These are phyloP conservation scores for Cladophialophora yegresii DNA, from an alignment of 2,329 filamentous ascomycete species.

Conservation along the genomic window DNA sequence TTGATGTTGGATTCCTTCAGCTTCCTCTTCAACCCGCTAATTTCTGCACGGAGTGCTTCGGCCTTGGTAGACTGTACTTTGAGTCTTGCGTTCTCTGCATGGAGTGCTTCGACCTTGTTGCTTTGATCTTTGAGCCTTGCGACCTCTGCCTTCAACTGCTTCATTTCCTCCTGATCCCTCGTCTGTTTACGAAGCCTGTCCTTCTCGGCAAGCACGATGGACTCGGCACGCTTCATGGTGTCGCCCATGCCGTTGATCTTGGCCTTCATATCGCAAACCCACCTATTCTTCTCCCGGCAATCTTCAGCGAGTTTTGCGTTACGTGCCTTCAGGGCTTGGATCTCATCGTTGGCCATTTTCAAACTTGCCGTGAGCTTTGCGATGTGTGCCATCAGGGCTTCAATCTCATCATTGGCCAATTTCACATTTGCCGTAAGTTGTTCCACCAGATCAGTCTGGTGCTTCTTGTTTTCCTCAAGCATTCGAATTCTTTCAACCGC, in stretches of 20 bases:
- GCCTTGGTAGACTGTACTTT: not conserved
- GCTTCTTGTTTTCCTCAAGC: not conserved
- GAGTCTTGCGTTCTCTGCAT: not conserved
- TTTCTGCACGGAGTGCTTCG: not conserved
- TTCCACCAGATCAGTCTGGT: not conserved
- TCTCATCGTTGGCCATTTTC: not conserved
- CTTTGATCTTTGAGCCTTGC: not conserved
- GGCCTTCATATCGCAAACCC: not conserved
- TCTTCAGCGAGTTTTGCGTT: not conserved
- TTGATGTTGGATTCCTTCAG: not conserved
- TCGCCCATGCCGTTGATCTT: not conserved
- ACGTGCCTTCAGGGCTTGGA: not conserved
- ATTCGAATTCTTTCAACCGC: not conserved
- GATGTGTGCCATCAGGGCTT: not conserved
- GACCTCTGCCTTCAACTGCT: not conserved
- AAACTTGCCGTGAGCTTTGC: not conserved
- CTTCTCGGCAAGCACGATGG: not conserved
- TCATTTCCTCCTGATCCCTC: conserved; percentile 2
- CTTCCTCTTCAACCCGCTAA: not conserved
- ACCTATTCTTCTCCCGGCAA: not conserved
- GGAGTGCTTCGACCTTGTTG: not conserved
- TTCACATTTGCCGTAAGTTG: not conserved
- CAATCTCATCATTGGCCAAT: not conserved
- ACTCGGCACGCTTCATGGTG: not conserved
- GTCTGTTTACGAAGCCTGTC: not conserved